Base-by-base conservation (phyloP, 768 basidiomycete species). In the Psilocybe cubensis region DNA sequence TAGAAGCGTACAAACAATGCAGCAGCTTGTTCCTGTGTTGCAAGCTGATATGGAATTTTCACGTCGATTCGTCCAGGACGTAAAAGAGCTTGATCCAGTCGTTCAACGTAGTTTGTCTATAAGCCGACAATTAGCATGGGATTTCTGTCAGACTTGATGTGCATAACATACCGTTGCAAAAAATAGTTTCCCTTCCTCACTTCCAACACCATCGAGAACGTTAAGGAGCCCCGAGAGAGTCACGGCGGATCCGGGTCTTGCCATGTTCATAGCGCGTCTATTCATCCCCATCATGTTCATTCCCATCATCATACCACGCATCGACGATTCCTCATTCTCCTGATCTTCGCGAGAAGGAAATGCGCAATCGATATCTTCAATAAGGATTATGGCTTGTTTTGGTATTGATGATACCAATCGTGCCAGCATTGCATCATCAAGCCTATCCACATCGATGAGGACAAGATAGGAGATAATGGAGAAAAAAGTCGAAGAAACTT, bases 301-400 rank as follows among this genome's bases (percentile, higher is more conserved):
- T 2, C 25, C 29, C 2, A 20, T 11, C 8, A 27, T n/a, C 9
- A 20, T 31, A 25, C 28, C 1, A 28, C 28, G 11, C 9, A 41
- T 40, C 9, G 29, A 3, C 2, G 53, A 52, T 1, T 52, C 51
- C 12, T 55, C 54, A 7, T 63, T 60, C 1, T 63, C 63, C 4
- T 7, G 31, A 40, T 80, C 78, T 23, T 78, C 78, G 11, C 79
- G 74, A 1, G 79, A 75, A 0, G 79, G 73, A 67, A 86, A 85
- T 0, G 83, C 83, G 57, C 83, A 84, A 56, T 86, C 84, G 45
- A 85, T 85, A 61, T 86, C 84, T 64, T 85, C 83, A 49, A 86
- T 80, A 6, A 85, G 72, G 42, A 85, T 72, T 18, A 86, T 84
- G n/a, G 79, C 77, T 31, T 79, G 70, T 57, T 82, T 81, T 2